Evolutionary conservation across 139 green algal species (phyloP).

Genomic region (Coelastrella sp.): DNA sequence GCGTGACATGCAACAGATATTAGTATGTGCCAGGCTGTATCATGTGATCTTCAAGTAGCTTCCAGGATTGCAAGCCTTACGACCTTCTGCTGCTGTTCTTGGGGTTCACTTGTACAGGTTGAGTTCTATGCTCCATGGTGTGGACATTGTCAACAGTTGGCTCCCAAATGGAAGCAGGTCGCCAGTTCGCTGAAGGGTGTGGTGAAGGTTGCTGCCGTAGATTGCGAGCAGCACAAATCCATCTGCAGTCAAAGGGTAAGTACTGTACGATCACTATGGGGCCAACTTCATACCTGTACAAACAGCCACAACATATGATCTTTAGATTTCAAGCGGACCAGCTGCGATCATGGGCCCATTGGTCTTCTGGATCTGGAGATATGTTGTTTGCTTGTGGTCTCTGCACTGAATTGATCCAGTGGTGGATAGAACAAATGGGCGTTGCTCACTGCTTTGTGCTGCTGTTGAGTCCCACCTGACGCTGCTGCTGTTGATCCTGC

Average conservation of each 20-base stretch:
- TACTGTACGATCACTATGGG: too few relatives aligned
- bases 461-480: too few relatives aligned
- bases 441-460: too few relatives aligned
- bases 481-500: slow-evolving; percentile 1
- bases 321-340: too few relatives aligned
- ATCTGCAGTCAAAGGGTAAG: slow-evolving; percentile 65
- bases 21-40: too few relatives aligned
- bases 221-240: slow-evolving; percentile 81
- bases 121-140: slow-evolving; percentile 79
- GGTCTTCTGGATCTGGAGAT: too few relatives aligned
- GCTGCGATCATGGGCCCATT: too few relatives aligned
- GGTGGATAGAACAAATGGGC: too few relatives aligned
- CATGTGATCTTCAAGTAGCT: too few relatives aligned
- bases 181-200: slow-evolving; percentile 80
- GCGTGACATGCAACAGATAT: too few relatives aligned
- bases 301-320: not conserved
- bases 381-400: too few relatives aligned
- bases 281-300: not conserved
- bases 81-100: not conserved
- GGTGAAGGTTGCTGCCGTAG: slow-evolving; percentile 79
- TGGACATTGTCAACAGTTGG: slow-evolving; percentile 82
- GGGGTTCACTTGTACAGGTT: slow-evolving; percentile 55
- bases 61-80: not conserved
- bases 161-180: slow-evolving; percentile 79
- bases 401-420: too few relatives aligned